These are phyloP conservation scores for Penicillium aurantiogriseum DNA, from an alignment of 2,329 filamentous ascomycete genomes.

Conservation along the genomic window DNA sequence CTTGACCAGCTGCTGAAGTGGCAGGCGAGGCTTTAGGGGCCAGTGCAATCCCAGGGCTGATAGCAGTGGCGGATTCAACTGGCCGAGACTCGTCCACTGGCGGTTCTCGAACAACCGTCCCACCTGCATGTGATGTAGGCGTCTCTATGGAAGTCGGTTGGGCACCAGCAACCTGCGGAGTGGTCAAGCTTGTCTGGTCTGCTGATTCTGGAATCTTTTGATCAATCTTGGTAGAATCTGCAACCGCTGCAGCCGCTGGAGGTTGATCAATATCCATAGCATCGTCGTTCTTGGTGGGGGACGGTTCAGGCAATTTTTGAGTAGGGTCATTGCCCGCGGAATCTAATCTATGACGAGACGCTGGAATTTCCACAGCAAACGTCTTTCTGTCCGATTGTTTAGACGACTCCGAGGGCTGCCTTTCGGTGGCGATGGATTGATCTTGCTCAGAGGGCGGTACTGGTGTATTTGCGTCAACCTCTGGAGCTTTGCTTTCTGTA, in stretches of 20 bases:
- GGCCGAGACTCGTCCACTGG: neutral
- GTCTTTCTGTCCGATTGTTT: neutral
- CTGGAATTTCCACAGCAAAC: slow-evolving; percentile 7
- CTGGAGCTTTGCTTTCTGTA: neutral
- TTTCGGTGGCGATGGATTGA: neutral
- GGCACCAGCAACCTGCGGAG: neutral
- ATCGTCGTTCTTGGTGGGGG: slow-evolving; percentile 3
- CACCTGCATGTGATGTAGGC: neutral
- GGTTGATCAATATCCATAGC: slow-evolving; percentile 21
- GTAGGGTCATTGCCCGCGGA: neutral
- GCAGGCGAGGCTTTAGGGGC: slow-evolving; percentile 1
- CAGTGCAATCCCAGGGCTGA: neutral
- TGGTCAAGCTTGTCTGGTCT: neutral
- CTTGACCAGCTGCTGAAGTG: slow-evolving; percentile 1
- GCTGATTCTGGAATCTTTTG: slow-evolving; percentile 2
- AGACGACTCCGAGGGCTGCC: neutral
- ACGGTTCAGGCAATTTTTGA: neutral
- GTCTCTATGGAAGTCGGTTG: neutral
- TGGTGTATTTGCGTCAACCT: neutral
- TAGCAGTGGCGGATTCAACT: neutral
- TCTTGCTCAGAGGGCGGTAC: neutral
- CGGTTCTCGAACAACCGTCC: neutral
- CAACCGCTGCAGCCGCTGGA: slow-evolving; percentile 1
- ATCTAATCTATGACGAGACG: neutral
- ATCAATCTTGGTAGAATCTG: neutral